phyloP scores from a whole-genome alignment of 1,284 basidiomycete species.

The Ceratobasidium sp. region DNA sequence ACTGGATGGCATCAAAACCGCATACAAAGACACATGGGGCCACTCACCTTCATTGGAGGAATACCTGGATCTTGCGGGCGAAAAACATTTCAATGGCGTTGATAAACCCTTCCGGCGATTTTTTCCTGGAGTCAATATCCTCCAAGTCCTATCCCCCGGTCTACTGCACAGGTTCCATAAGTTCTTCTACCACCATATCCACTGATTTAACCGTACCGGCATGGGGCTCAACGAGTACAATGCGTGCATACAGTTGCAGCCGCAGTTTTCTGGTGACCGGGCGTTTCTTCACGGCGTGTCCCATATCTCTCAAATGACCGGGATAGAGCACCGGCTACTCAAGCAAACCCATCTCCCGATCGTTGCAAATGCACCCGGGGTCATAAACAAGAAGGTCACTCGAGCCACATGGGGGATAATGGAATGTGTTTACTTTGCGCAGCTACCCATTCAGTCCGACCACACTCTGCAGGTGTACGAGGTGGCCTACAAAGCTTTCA shows the following conservation, averaged over 20 bases:
- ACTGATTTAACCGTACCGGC: constrained; percentile 25
- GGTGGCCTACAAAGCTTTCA: neutral
- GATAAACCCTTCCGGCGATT: constrained; percentile 37
- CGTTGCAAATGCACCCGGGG: constrained; percentile 37
- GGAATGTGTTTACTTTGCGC: constrained; percentile 24
- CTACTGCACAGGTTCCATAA: constrained; percentile 44
- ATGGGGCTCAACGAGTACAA: constrained; percentile 29
- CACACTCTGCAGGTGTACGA: constrained; percentile 22
- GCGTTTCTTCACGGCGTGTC: constrained; percentile 23
- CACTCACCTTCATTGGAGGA: constrained; percentile 5
- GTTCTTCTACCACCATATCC: constrained; percentile 29
- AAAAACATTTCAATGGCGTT: constrained; percentile 37
- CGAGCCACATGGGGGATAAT: constrained; percentile 23
- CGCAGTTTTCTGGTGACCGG: constrained; percentile 7
- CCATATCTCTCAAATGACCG: constrained; percentile 28
- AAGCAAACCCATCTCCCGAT: constrained; percentile 1
- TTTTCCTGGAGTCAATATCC: constrained; percentile 20
- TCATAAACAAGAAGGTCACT: constrained; percentile 11
- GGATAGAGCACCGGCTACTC: constrained; percentile 30
- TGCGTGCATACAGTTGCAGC: neutral
- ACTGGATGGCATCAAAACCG: neutral
- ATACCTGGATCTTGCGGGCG: neutral
- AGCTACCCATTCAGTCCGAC: constrained; percentile 21
- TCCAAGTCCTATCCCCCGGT: constrained; percentile 16
- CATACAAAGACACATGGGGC: neutral